Evolutionary conservation across 495 filamentous ascomycete genomes (phyloP), one percentile per base, ranked within the genome.

Genomic region (Penicillium taxi): DNA sequence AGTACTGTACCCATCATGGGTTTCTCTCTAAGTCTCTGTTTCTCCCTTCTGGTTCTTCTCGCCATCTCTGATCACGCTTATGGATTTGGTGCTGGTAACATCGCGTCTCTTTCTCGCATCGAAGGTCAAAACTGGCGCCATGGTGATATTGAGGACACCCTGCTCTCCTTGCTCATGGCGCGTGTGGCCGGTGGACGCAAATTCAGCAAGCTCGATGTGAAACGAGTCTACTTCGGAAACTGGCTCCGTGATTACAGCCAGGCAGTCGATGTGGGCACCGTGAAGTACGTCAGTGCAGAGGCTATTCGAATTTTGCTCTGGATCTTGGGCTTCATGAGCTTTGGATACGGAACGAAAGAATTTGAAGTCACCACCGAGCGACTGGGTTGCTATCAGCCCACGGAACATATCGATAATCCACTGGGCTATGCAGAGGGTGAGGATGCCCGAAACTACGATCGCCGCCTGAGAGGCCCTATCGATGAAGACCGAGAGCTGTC

Each of bases 51-150:
- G 8, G 31, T 84, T 32, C 50, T 85, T 15, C 58, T 89, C 18
- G 63, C 75, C 40, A 61, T 81, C 42, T 72, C 77, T 14, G 63
- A 70, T 25, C 82, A 84, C 9, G 69, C 78, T 2, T 63, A 80
- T 52, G 88, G 83, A 8, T 95, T 95, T 51, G 88, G 88, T 16
- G 88, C 88, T 36, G 86, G 86, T 24, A 91, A 90, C 56, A 90
- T 93, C 47, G 77, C 77, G 14, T 75, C 81, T 5, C 73, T 84
- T 35, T 79, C 86, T 32, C 78, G 73, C 46, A 73, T 90, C 34
- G 86, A 89, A 52, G 88, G 87, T 39, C 65, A 78, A 45, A 93
- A 93, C 57, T 95, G 85, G 84, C 86, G 88, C 30, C 88, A 95
- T 78, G 88, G 88, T 41, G 67, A 70, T 46, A 91, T 95, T 53